Base-by-base conservation (phyloP, 2,329 filamentous ascomycete species). In the Xylariales sp. region DNA sequence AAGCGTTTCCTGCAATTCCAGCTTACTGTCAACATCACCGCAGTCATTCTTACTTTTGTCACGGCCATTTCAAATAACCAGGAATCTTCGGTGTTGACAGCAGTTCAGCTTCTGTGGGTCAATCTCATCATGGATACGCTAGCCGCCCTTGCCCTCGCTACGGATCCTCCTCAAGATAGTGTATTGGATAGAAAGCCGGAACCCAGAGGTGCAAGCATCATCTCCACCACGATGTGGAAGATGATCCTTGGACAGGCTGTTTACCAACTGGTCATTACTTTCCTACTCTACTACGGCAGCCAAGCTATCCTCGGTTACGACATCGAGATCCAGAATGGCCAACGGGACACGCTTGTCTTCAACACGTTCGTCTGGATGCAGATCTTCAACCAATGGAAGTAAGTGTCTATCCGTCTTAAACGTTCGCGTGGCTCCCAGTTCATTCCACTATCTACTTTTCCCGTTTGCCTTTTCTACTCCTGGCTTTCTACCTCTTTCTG, bases 351-450 rank as follows among this genome's bases (percentile, higher is more conserved):
- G 3, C 74, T 97, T 35, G 86, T 97, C 6, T 97, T 97, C 76
- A 97, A 97, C 70, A 93, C 88, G 0, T 97, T 97, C 59, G 91
- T 96, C 40, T 97, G 91, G 91, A 96, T 97, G 90, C 91, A 97
- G 56, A 94, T 97, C 54, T 97, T 97, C 71, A 97, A 97, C 65
- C 86, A 95, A 59, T 87, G 94, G 77, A 97, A 97, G 79, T 82
- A 73, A 77, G 79, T 80, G 48, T 3, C 32, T 12, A 9, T n/a
- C n/a, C n/a, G n/a, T n/a, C n/a, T n/a, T n/a, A n/a, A n/a, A n/a
- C n/a, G n/a, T n/a, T n/a, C n/a, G n/a, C n/a, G n/a, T n/a, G n/a
- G n/a, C n/a, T n/a, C n/a, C n/a, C n/a, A n/a, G n/a, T n/a, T n/a
- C n/a, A n/a, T n/a, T n/a, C n/a, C n/a, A n/a, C n/a, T n/a, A n/a